Evolutionary conservation across 352 stramenopile species (phyloP).

Genomic region (Plasmopara halstedii): DNA sequence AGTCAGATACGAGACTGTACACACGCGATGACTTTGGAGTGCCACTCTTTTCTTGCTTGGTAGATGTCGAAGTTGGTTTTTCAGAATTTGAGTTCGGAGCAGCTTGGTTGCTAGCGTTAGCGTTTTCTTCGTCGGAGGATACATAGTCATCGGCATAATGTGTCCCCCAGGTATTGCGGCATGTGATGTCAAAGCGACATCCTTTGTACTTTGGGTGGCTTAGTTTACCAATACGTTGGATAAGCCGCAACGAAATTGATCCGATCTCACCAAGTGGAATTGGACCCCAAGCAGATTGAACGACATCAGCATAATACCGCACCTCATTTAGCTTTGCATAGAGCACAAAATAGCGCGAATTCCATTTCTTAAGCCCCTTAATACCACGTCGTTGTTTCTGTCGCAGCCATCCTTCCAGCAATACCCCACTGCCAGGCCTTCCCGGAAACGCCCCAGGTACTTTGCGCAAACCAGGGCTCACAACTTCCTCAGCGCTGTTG

Average conservation of each 20-base stretch:
- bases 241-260: constrained; percentile 71
- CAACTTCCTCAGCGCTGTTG: constrained; percentile 18
- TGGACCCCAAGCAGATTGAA: constrained; percentile 65
- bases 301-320: constrained; percentile 73
- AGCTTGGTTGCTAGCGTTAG: constrained; percentile 21
- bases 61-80: constrained; percentile 11
- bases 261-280: constrained; percentile 73
- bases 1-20: constrained; percentile 75
- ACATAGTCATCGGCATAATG: constrained; percentile 77
- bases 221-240: constrained; percentile 74
- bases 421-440: constrained; percentile 49
- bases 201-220: constrained; percentile 76
- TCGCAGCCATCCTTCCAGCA: constrained; percentile 72
- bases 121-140: constrained; percentile 65
- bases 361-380: constrained; percentile 82
- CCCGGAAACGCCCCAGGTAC: constrained; percentile 41
- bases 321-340: constrained; percentile 70
- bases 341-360: constrained; percentile 74
- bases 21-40: constrained; percentile 60
- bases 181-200: constrained; percentile 80
- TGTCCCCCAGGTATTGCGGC: constrained; percentile 66
- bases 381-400: constrained; percentile 75
- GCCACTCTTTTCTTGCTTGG: constrained; percentile 35
- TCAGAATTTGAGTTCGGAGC: constrained; percentile 14
- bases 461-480: constrained; percentile 52